Evolutionary conservation across 805 yeast genomes (phyloP).

Genomic region (Candida stauntonica): DNA sequence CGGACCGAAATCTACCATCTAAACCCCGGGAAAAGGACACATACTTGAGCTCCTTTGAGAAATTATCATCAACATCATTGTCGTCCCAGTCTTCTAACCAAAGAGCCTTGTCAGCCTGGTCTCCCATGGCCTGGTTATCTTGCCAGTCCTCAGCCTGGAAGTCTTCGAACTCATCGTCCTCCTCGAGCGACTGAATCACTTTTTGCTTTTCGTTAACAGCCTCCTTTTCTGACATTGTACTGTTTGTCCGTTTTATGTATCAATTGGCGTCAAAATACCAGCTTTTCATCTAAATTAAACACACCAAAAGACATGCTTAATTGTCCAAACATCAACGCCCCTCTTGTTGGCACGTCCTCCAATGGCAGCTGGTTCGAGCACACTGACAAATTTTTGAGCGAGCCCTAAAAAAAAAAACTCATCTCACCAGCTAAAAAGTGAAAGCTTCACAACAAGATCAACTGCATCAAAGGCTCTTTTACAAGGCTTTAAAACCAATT

Average conservation of each 20-base stretch:
- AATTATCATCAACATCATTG: slow-evolving; percentile 89
- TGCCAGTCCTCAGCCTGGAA: slow-evolving; percentile 91
- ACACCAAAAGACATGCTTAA: not conserved
- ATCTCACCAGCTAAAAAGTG: too few relatives aligned
- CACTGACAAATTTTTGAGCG: not conserved
- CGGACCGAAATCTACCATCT: too few relatives aligned
- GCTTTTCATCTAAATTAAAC: too few relatives aligned
- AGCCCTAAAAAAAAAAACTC: not conserved
- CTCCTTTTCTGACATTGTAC: slow-evolving; percentile 16
- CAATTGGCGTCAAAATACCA: too few relatives aligned
- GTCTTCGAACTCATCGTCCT: slow-evolving; percentile 96
- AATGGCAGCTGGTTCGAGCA: not conserved
- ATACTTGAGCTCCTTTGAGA: slow-evolving; percentile 65
- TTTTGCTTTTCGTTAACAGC: slow-evolving; percentile 22
- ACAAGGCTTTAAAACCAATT: too few relatives aligned
- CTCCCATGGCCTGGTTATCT: slow-evolving; percentile 47
- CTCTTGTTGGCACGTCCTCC: not conserved
- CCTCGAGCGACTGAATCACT: slow-evolving; percentile 70
- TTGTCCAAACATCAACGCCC: too few relatives aligned
- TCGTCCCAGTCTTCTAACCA: slow-evolving; percentile 99
- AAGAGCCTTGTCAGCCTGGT: slow-evolving; percentile 52
- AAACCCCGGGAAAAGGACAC: slow-evolving; percentile 18
- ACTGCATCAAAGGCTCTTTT: too few relatives aligned
- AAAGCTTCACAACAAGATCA: too few relatives aligned
- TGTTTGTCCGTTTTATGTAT: too few relatives aligned